Percentiles rank a stretch among this genome's conserved stretches.
Conservation (phyloP, 352 stramenopile genomes). For the Phytophthora fragariaefolia region DNA sequence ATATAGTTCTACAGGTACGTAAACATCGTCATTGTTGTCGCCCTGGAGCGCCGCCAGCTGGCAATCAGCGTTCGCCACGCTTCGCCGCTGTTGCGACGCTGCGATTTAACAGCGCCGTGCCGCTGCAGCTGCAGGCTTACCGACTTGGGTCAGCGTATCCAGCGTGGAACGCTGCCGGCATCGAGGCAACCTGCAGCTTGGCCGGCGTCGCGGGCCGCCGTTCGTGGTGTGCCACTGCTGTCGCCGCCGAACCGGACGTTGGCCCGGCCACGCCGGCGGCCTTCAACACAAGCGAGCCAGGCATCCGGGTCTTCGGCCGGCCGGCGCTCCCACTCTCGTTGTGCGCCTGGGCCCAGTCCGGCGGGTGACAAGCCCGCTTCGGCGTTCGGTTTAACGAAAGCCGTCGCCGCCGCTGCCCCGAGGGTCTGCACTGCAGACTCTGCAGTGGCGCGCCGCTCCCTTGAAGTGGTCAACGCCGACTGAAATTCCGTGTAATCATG, state of each 20-base stretch:
- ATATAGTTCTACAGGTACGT: background rate
- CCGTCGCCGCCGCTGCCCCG: too few species aligned
- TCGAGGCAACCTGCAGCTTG: background rate
- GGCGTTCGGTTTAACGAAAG: constrained; percentile 3
- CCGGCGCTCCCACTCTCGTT: constrained; percentile 23
- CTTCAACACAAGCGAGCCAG: constrained; percentile 18
- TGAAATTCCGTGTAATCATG: too few species aligned
- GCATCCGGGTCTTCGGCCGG: constrained; percentile 4
- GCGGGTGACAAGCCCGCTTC: constrained; percentile 22
- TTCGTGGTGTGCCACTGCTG: constrained; percentile 14
- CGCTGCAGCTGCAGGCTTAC: background rate
- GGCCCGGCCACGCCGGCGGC: constrained; percentile 10
- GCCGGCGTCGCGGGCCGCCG: background rate
- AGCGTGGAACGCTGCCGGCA: too few species aligned
- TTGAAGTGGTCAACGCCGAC: too few species aligned
- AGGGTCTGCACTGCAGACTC: background rate
- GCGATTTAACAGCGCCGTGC: constrained; percentile 13
- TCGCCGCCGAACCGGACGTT: constrained; percentile 9
- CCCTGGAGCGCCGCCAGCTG: background rate
- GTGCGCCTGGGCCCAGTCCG: constrained; percentile 7
- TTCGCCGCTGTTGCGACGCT: background rate
- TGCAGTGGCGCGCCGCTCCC: too few species aligned
- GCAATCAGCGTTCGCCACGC: constrained; percentile 10
- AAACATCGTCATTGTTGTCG: constrained; percentile 16
- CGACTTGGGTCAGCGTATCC: background rate